Evolutionary conservation across 208 protist genomes (phyloP), one percentile per base, ranked within the genome.

Genomic region (Leishmania major): DNA sequence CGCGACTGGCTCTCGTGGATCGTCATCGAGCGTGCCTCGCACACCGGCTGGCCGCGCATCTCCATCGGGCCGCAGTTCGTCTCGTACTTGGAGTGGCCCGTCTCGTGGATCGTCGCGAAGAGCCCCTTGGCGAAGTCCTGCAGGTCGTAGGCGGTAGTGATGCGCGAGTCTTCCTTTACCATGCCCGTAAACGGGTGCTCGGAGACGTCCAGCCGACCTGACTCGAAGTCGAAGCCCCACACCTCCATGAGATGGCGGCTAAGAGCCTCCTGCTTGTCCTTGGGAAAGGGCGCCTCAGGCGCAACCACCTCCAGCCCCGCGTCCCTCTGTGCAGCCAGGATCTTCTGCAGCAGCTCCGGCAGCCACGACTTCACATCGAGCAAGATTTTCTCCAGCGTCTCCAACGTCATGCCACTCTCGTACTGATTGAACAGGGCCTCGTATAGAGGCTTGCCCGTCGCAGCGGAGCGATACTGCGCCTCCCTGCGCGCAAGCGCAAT

Each of bases 1-100:
- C 95, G 88, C 25, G 94, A 96, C 80, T 98, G 96, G 70, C 93
- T 93, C 83, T 98, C 95, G 82, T 98, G 93, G 4, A 98, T 79
- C 37, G 84, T 87, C 10, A 94, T 77, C 13, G 92, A 95, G 35
- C 95, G 91, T 2, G 89, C 88, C 2, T 67, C 55, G 75, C 88
- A 85, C 4, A 96, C 89, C 0, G 96, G 94, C 79, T 96, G 94
- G 45, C 79, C 86, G 43, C 37, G 51, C 84, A 96, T 87, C 2
- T 84, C 88, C 6, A 45, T 45, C n/a, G 94, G 94, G 2, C 94
- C 93, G 69, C 89, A 89, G 86, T 93, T 93, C 82, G 88, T 82
- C 88, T 97, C 94, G 83, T 98, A 98, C 72, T 94, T 92, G 49
- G 92, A 91, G 82, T 98, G 96, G 3, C 95, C 95, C 8, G 89